Evolutionary conservation across 2,329 filamentous ascomycete species (phyloP).

Genomic region (Xylaria sp.): DNA sequence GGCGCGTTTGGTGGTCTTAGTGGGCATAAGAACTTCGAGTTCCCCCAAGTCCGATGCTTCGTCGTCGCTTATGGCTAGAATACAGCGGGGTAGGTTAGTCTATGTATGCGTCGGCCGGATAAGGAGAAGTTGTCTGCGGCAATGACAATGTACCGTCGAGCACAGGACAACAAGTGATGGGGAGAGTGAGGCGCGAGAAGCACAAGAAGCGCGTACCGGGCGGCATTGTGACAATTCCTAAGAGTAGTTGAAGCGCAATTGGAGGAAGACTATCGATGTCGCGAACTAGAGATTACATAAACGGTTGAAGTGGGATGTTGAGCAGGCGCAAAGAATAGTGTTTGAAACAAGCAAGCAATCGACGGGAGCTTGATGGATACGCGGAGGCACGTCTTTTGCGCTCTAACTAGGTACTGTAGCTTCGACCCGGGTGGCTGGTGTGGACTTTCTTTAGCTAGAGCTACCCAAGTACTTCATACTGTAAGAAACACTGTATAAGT

Average conservation of each 20-base stretch:
- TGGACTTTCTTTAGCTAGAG: not conserved
- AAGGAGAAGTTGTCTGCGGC: not conserved
- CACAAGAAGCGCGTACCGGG: slow-evolving; percentile 38
- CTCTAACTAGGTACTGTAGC: not conserved
- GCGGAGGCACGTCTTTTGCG: not conserved
- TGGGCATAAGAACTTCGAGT: slow-evolving; percentile 32
- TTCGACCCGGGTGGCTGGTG: slow-evolving; percentile 1
- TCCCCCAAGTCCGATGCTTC: slow-evolving; percentile 52
- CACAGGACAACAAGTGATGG: not conserved
- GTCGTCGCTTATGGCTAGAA: slow-evolving; percentile 55
- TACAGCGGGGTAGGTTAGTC: slow-evolving; percentile 28
- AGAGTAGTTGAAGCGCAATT: not conserved
- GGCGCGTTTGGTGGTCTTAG: slow-evolving; percentile 29
- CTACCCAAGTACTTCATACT: too few species aligned
- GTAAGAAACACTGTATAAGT: too few species aligned
- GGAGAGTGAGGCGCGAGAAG: slow-evolving; percentile 16
- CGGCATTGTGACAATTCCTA: slow-evolving; percentile 33
- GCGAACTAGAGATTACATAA: slow-evolving; percentile 18
- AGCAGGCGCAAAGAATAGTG: slow-evolving; percentile 3
- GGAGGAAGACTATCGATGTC: slow-evolving; percentile 7
- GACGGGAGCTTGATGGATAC: not conserved
- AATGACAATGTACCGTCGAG: not conserved
- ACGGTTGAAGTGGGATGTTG: not conserved
- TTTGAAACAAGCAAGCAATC: not conserved
- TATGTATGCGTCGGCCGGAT: slow-evolving; percentile 11